Conservation (phyloP, 257 asterid genomes). For the Phtheirospermum japonicum region DNA sequence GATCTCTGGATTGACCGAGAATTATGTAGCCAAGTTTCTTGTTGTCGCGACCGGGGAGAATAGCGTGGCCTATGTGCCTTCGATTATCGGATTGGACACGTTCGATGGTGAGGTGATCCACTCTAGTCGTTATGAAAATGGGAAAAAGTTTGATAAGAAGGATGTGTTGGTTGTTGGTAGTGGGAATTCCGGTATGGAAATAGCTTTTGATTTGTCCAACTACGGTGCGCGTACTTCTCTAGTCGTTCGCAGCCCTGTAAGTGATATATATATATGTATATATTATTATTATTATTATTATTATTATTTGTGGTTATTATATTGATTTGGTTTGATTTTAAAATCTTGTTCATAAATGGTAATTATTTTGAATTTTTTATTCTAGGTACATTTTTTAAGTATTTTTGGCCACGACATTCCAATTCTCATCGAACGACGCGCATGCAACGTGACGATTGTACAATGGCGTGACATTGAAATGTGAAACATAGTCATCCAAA, state of each 20-base stretch:
- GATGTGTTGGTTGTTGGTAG: constrained; percentile 55
- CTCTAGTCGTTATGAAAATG: constrained; percentile 40
- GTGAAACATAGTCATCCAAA: no score
- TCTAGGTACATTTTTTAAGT: constrained; percentile 47
- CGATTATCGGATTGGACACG: constrained; percentile 27
- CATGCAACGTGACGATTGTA: constrained; percentile 6
- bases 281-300: no score
- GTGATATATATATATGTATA: background rate
- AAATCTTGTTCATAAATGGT: no score
- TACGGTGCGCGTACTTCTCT: constrained; percentile 45
- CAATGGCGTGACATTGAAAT: constrained; percentile 30
- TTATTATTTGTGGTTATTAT: no score
- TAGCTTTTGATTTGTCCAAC: constrained; percentile 52
- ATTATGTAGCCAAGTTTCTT: constrained; percentile 32
- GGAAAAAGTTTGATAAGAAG: constrained; percentile 19
- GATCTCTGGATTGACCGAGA: constrained; percentile 2
- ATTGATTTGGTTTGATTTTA: no score
- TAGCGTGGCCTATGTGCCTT: constrained; percentile 34
- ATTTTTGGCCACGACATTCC: constrained; percentile 35
- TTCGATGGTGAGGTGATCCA: constrained; percentile 44
- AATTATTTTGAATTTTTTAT: no score
- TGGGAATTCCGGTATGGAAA: constrained; percentile 81
- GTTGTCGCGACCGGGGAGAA: constrained; percentile 55
- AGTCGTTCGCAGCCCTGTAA: constrained; percentile 53
- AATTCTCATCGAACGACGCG: constrained; percentile 22